phyloP scores from a whole-genome alignment of 139 green algal genomes.

The Haematococcus lacustris region DNA sequence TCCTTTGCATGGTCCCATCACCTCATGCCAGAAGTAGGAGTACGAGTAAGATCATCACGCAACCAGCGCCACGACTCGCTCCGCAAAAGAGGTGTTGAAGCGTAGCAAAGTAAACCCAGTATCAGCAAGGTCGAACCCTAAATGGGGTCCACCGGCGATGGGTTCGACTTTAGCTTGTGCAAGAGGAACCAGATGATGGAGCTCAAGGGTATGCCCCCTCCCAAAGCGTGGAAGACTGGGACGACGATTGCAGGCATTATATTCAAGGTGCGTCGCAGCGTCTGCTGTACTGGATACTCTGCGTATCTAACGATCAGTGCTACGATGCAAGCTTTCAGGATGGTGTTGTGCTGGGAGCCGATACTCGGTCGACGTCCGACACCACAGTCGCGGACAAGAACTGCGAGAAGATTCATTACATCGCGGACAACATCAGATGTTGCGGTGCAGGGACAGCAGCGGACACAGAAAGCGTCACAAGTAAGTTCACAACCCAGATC shows the following conservation, averaged over 20 bases:
- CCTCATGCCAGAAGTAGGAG: too few species aligned
- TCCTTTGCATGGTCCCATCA: too few species aligned
- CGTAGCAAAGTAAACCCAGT: too few species aligned
- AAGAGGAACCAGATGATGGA: slow-evolving; percentile 80
- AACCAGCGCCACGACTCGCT: too few species aligned
- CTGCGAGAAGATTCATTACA: slow-evolving; percentile 98
- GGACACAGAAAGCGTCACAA: slow-evolving; percentile 94
- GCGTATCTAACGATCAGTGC: too few species aligned
- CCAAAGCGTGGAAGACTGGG: slow-evolving; percentile 84
- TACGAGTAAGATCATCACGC: too few species aligned
- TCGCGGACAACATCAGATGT: slow-evolving; percentile 97
- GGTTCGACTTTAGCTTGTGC: slow-evolving; percentile 89
- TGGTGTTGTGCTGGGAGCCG: slow-evolving; percentile 94
- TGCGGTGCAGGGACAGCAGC: slow-evolving; percentile 95
- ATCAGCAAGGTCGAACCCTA: too few species aligned
- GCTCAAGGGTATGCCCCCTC: slow-evolving; percentile 55
- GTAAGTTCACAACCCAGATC: slow-evolving; percentile 30
- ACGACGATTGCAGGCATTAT: slow-evolving; percentile 95
- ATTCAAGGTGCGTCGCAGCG: slow-evolving; percentile 73
- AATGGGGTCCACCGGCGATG: too few species aligned
- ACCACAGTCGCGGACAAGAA: slow-evolving; percentile 98
- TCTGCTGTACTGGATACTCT: too few species aligned
- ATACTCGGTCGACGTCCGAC: slow-evolving; percentile 93
- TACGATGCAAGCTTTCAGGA: slow-evolving; percentile 78
- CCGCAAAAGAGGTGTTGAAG: too few species aligned